Evolutionary conservation across 345 rosid species (phyloP).

Genomic region (Populus nigra): DNA sequence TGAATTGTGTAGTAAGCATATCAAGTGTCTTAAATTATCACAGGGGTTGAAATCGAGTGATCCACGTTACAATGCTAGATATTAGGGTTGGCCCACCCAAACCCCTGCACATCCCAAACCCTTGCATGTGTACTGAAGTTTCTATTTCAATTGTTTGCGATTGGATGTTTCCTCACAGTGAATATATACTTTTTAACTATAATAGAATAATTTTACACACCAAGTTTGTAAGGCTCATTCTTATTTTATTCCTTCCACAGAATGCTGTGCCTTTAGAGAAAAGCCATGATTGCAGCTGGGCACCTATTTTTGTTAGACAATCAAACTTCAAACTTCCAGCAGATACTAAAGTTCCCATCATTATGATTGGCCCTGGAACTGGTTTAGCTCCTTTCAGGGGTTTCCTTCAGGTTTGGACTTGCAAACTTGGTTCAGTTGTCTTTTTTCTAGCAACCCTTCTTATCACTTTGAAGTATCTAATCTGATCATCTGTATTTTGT

Average conservation of each 20-base stretch:
- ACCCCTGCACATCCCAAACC: neutral
- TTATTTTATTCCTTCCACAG: constrained; percentile 28
- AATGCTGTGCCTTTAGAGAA: constrained; percentile 66
- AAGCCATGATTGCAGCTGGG: constrained; percentile 68
- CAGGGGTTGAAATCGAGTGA: neutral
- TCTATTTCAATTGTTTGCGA: neutral
- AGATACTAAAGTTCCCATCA: constrained; percentile 69
- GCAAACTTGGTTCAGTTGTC: neutral
- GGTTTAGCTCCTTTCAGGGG: constrained; percentile 99
- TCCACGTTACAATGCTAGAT: neutral
- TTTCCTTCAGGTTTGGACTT: constrained; percentile 68
- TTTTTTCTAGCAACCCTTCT: neutral
- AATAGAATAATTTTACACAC: neutral
- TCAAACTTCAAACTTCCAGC: constrained; percentile 90
- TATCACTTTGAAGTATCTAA: neutral
- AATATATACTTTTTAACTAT: neutral
- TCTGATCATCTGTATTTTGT: constrained; percentile 1
- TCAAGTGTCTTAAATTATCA: neutral
- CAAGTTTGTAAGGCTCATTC: neutral
- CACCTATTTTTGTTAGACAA: constrained; percentile 83
- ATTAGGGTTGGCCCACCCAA: neutral
- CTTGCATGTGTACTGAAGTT: neutral
- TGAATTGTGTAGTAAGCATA: neutral
- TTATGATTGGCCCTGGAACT: constrained; percentile 98
- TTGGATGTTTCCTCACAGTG: neutral